These are phyloP conservation scores for Grosmannia clavigera DNA, from an alignment of 2,329 filamentous ascomycete genomes.

Conservation along the genomic window DNA sequence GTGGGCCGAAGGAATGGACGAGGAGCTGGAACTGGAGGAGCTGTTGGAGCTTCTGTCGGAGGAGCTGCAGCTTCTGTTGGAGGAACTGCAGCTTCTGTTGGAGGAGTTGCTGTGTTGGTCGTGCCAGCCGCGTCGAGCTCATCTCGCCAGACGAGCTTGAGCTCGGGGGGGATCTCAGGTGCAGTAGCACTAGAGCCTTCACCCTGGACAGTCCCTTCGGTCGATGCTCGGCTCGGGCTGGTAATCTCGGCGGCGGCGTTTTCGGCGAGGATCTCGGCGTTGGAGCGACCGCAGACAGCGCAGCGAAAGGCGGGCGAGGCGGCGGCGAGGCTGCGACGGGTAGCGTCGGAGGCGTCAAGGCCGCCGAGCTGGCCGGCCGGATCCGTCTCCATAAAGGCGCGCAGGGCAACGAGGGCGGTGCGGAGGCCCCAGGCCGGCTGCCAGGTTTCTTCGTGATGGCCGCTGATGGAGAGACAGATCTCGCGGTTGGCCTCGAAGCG, in stretches of 20 bases:
- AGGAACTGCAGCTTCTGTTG: not conserved
- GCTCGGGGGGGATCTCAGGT: constrained; percentile 32
- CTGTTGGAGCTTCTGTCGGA: not conserved
- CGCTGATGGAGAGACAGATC: constrained; percentile 87
- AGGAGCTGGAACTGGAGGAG: not conserved
- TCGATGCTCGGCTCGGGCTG: not conserved
- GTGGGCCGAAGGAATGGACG: not conserved
- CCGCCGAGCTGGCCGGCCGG: constrained; percentile 82
- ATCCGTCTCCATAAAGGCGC: constrained; percentile 89
- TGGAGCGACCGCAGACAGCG: constrained; percentile 54
- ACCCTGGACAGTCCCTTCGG: too few species aligned
- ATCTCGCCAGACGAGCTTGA: constrained; percentile 60
- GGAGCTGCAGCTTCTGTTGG: not conserved
- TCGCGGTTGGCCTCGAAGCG: constrained; percentile 94
- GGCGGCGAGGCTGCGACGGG: constrained; percentile 55
- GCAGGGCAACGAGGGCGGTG: constrained; percentile 68
- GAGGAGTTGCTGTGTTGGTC: not conserved
- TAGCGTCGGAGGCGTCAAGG: constrained; percentile 59
- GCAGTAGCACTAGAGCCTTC: not conserved
- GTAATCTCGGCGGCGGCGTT: constrained; percentile 44
- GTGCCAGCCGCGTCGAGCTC: constrained; percentile 33
- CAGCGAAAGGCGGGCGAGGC: constrained; percentile 59
- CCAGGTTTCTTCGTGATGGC: constrained; percentile 97
- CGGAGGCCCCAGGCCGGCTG: constrained; percentile 95
- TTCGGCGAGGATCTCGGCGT: constrained; percentile 62